A percentile compares a stretch with the other conserved stretches of the same genome.
Conservation (phyloP, 2,329 filamentous ascomycete genomes). For the Nakataea oryzae region DNA sequence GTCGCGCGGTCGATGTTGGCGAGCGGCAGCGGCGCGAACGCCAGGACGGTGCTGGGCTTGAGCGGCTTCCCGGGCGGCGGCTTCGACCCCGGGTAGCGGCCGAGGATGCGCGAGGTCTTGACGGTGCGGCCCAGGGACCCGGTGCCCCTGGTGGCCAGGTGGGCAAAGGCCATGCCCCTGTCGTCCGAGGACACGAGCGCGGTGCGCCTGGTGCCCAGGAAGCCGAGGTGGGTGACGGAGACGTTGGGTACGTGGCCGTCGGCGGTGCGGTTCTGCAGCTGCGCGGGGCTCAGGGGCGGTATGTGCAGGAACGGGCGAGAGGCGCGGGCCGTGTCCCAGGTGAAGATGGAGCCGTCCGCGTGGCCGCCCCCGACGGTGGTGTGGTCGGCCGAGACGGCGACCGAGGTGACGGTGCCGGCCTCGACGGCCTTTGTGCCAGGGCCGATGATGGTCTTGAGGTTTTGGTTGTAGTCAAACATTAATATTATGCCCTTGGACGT, state of each 20-base stretch:
- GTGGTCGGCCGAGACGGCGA: constrained; percentile 90
- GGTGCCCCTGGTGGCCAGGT: constrained; percentile 83
- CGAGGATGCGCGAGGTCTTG: constrained; percentile 82
- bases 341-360: constrained; percentile 84
- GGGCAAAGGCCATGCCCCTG: constrained; percentile 94
- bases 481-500: constrained; percentile 91
- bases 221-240: constrained; percentile 82
- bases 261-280: constrained; percentile 51
- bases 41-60: constrained; percentile 90
- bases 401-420: constrained; percentile 74
- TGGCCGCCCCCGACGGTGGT: constrained; percentile 86
- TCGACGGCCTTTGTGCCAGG: constrained; percentile 90
- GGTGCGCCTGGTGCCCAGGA: constrained; percentile 85
- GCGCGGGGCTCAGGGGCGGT: constrained; percentile 58
- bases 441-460: constrained; percentile 85
- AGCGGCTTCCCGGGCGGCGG: constrained; percentile 53
- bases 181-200: constrained; percentile 93
- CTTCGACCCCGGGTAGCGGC: constrained; percentile 71
- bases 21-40: constrained; percentile 79
- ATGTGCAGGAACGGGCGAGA: constrained; percentile 84
- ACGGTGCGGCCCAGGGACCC: constrained; percentile 77
- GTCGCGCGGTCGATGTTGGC: constrained; percentile 90
- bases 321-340: constrained; percentile 82
- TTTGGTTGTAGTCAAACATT: constrained; percentile 96
- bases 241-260: constrained; percentile 78